Percentiles rank a stretch among this genome's conserved stretches.
Conservation (phyloP, 345 rosid genomes). For the Arabis hirsuta region DNA sequence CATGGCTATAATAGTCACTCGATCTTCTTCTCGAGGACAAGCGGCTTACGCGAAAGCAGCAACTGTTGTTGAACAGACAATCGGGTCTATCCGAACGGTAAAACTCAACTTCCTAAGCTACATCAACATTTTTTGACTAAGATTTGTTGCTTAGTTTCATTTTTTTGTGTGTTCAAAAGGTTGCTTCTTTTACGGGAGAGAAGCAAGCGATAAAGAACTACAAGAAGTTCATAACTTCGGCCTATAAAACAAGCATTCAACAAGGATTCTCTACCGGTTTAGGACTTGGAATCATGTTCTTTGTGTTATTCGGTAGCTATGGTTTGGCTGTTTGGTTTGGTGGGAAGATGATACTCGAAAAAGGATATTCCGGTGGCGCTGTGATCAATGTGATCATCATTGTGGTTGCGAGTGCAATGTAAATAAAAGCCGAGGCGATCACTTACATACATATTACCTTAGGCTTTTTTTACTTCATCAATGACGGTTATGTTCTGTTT, state of each 20-base stretch:
- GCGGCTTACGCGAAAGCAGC: constrained; percentile 76
- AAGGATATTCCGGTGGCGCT: constrained; percentile 68
- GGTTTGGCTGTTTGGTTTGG: constrained; percentile 74
- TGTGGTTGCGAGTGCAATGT: constrained; percentile 69
- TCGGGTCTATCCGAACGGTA: constrained; percentile 85
- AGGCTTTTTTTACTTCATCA: neutral
- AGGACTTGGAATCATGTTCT: constrained; percentile 54
- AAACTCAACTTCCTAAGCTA: neutral
- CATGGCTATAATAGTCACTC: constrained; percentile 57
- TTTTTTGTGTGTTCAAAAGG: constrained; percentile 47
- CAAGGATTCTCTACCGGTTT: constrained; percentile 67
- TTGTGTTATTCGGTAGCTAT: constrained; percentile 52
- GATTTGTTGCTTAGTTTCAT: neutral
- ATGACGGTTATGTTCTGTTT: constrained; percentile 12
- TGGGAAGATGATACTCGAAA: constrained; percentile 64
- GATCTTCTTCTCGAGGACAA: constrained; percentile 64
- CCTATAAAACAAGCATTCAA: constrained; percentile 54
- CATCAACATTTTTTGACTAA: neutral
- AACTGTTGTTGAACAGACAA: constrained; percentile 65
- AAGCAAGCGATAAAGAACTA: constrained; percentile 57
- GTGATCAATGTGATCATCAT: constrained; percentile 70
- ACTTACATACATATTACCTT: neutral
- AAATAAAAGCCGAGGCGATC: constrained; percentile 32
- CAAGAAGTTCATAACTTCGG: constrained; percentile 55
- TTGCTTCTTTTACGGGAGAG: constrained; percentile 83